A percentile compares a stretch with the other conserved stretches of the same genome.
Conservation (phyloP, 805 yeast species). For the Yueomyces sinensis region DNA sequence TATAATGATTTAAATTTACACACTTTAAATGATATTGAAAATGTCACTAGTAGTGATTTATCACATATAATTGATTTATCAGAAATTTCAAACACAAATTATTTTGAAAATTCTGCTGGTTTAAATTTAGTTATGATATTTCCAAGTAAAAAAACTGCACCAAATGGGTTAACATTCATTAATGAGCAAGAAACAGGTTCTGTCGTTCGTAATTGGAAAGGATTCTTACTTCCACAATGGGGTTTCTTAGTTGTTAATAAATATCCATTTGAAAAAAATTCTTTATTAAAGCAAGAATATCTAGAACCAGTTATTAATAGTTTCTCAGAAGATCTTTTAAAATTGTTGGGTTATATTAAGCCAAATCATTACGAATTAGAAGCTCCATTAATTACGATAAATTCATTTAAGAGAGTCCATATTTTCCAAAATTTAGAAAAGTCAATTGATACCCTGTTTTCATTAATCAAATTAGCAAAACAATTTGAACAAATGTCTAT, state of each 20-base stretch:
- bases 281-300: slow-evolving; percentile 28
- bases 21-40: slow-evolving; percentile 12
- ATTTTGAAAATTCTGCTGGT: slow-evolving; percentile 47
- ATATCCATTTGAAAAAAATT: slow-evolving; percentile 15
- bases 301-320: slow-evolving; percentile 47
- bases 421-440: slow-evolving; percentile 44
- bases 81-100: slow-evolving; percentile 43
- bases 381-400: slow-evolving; percentile 51
- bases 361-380: slow-evolving; percentile 3
- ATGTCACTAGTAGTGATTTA: slow-evolving; percentile 34
- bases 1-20: slow-evolving; percentile 29
- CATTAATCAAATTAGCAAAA: slow-evolving; percentile 55
- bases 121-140: slow-evolving; percentile 50
- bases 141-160: slow-evolving; percentile 15
- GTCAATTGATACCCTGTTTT: slow-evolving; percentile 56
- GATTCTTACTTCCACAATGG: slow-evolving; percentile 79
- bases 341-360: slow-evolving; percentile 55
- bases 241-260: slow-evolving; percentile 42
- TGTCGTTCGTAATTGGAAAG: slow-evolving; percentile 11
- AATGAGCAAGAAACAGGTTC: slow-evolving; percentile 1
- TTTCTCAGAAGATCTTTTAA: slow-evolving; percentile 65
- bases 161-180: slow-evolving; percentile 30
- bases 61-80: slow-evolving; percentile 74
- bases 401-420: slow-evolving; percentile 47
- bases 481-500: slow-evolving; percentile 71